These are phyloP conservation scores for Cenchrus purpureus DNA, from an alignment of 176 grass and related monocot species.

Conservation along the genomic window DNA sequence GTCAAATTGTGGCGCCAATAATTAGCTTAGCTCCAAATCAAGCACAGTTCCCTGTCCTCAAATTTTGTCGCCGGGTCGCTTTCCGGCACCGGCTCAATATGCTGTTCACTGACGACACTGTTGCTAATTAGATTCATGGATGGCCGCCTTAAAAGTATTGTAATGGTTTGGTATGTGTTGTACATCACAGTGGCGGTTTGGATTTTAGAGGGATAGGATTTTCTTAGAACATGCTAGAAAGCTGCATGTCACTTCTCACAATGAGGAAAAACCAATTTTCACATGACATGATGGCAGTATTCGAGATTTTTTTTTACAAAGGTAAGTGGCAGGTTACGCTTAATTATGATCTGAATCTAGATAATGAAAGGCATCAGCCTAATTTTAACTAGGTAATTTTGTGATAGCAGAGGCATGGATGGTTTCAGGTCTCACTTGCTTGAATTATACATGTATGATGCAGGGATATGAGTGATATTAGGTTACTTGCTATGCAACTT, in stretches of 20 bases:
- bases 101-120: background rate
- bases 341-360: background rate
- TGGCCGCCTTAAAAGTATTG: background rate
- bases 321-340: no score
- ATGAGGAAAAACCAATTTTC: background rate
- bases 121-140: background rate
- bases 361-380: background rate
- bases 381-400: background rate
- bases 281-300: no score
- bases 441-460: background rate
- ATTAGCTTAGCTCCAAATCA: constrained; percentile 38
- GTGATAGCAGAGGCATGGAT: background rate
- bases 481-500: constrained; percentile 5
- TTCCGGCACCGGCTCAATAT: constrained; percentile 22
- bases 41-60: constrained; percentile 9
- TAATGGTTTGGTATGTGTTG: background rate
- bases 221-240: background rate
- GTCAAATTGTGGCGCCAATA: constrained; percentile 9
- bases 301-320: no score
- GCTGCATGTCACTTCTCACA: no score
- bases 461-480: background rate
- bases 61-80: constrained; percentile 45
- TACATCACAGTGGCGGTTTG: background rate
- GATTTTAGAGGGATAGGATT: background rate
- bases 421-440: background rate